Conservation (phyloP, 176 grass and related monocot species). For the Rhynchospora pubera region DNA sequence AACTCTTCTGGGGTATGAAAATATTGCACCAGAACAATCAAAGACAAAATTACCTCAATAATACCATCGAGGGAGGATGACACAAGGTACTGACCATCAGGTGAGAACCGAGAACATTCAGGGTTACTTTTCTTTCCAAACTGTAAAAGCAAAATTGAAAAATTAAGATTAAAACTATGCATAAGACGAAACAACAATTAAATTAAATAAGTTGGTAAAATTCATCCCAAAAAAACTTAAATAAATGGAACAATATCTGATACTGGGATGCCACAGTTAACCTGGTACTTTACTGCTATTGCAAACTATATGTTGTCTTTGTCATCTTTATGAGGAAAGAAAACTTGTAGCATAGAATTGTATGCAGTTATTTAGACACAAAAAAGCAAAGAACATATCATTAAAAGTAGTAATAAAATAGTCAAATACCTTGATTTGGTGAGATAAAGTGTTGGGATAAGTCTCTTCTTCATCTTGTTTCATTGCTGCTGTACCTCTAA, state of each 20-base stretch:
- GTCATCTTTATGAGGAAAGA: background rate
- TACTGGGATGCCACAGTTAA: background rate
- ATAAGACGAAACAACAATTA: background rate
- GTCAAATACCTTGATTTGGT: conserved; percentile 84
- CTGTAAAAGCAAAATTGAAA: conserved; percentile 36
- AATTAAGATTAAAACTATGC: conserved; percentile 4
- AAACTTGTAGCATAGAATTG: background rate
- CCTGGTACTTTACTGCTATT: background rate
- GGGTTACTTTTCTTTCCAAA: conserved; percentile 99
- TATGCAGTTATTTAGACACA: conserved; percentile 6
- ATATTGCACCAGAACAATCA: conserved; percentile 7
- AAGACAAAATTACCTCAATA: conserved; percentile 61
- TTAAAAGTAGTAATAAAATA: background rate
- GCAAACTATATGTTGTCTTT: background rate
- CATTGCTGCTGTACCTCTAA: conserved; percentile 97
- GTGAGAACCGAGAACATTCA: conserved; percentile 96
- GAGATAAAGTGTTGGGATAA: conserved; percentile 64
- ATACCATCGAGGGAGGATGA: conserved; percentile 95
- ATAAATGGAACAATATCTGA: background rate
- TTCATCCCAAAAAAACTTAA: background rate
- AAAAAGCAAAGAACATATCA: conserved; percentile 1
- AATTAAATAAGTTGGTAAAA: background rate
- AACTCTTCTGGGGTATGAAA: background rate
- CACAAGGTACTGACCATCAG: conserved; percentile 97
- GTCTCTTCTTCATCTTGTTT: conserved; percentile 96